phyloP scores from a whole-genome alignment of 2,329 filamentous ascomycete genomes.

The Colletotrichum orbiculare region DNA sequence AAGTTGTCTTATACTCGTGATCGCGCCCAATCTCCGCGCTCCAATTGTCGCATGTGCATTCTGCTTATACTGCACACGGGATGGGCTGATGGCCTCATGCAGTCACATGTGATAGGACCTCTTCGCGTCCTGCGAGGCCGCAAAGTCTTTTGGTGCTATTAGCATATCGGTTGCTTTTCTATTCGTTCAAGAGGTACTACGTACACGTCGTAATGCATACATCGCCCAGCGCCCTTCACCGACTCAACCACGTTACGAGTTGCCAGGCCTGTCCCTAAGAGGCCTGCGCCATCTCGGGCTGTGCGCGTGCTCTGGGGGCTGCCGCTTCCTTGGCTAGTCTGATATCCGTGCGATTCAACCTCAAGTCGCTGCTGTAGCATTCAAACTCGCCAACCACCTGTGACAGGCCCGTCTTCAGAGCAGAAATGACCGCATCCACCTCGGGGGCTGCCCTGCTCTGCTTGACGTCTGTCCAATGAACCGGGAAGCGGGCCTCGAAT shows the following conservation, averaged over 20 bases:
- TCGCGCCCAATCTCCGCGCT: conserved; percentile 15
- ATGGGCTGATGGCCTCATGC: conserved; percentile 16
- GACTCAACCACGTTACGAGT: background rate
- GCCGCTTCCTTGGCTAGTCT: conserved; percentile 76
- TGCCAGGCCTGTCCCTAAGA: conserved; percentile 6
- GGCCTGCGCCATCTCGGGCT: conserved; percentile 46
- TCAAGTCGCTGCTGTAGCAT: conserved; percentile 76
- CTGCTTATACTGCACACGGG: conserved; percentile 12
- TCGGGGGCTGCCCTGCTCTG: conserved; percentile 68
- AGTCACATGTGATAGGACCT: conserved; percentile 30
- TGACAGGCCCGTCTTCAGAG: conserved; percentile 72
- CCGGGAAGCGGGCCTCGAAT: conserved; percentile 68
- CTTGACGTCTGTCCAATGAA: conserved; percentile 84
- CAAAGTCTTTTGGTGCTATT: conserved; percentile 1
- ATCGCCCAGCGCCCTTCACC: background rate
- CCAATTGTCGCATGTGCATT: conserved; percentile 30
- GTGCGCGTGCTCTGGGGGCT: conserved; percentile 40
- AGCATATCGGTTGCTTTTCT: conserved; percentile 9
- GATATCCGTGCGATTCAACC: conserved; percentile 77
- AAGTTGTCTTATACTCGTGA: conserved; percentile 22
- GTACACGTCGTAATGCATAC: conserved; percentile 33
- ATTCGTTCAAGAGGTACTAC: conserved; percentile 13
- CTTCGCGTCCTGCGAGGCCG: conserved; percentile 4
- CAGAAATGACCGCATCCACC: conserved; percentile 75
- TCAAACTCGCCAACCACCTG: conserved; percentile 78